phyloP scores from a whole-genome alignment of 768 basidiomycete genomes.

The Pisolithus orientalis region DNA sequence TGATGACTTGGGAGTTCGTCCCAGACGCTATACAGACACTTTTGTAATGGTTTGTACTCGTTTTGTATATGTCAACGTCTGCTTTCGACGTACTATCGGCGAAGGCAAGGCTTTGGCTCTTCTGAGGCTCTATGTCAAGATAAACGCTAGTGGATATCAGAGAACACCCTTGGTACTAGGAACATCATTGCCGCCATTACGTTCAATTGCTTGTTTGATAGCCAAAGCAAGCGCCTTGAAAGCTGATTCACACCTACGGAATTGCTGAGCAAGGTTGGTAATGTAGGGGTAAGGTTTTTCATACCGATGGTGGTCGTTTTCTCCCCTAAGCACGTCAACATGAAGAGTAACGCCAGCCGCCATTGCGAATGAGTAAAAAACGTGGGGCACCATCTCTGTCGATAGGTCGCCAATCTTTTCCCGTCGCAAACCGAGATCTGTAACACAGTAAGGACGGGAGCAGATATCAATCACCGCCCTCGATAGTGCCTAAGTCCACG shows the following conservation, averaged over 20 bases:
- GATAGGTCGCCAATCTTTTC: constrained; percentile 94
- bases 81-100: too few species aligned
- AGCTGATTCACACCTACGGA: constrained; percentile 82
- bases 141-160: constrained; percentile 18
- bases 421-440: constrained; percentile 78
- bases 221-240: constrained; percentile 98
- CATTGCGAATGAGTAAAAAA: constrained; percentile 97
- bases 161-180: constrained; percentile 97
- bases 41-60: too few species aligned
- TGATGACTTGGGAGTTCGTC: constrained; percentile 13
- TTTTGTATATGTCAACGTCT: too few species aligned
- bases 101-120: too few species aligned
- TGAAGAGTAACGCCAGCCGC: constrained; percentile 92
- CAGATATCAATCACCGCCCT: constrained; percentile 98
- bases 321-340: constrained; percentile 88
- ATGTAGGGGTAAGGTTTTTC: constrained; percentile 15
- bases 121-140: too few species aligned
- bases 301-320: constrained; percentile 97
- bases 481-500: constrained; percentile 67
- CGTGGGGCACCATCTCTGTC: constrained; percentile 97
- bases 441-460: constrained; percentile 92
- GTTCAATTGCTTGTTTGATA: constrained; percentile 89
- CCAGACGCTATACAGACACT: not conserved
- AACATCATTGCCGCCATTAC: constrained; percentile 83
- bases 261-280: not conserved